Evolutionary conservation across 768 basidiomycete species (phyloP), one percentile per base, ranked within the genome.

Genomic region (Nevesoporus exiguus): DNA sequence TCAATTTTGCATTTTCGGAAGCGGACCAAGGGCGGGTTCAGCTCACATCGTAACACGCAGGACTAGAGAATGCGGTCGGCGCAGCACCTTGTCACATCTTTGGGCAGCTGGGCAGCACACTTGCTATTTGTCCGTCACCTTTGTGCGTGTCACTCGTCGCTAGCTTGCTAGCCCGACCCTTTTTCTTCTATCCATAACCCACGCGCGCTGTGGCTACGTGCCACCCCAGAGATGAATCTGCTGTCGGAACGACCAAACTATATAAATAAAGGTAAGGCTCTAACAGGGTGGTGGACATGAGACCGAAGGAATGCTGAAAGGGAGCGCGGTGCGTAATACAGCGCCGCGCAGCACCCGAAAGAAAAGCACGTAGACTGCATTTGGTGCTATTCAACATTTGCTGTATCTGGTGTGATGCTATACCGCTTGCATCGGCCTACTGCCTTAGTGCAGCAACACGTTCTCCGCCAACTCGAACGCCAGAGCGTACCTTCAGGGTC

Each of bases 31-130:
- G 22, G 37, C n/a, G 7, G 6, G 21, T 46, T 57, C 2, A 29
- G 31, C 7, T 33, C 10, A 10, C 30, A 10, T 5, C 64, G 62
- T 1, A 58, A 51, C 7, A 6, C 19, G 10, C 31, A 48, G 21
- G 15, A 39, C 6, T 41, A 62, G n/a, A n/a, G n/a, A n/a, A n/a
- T n/a, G n/a, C n/a, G n/a, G n/a, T n/a, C n/a, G n/a, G n/a, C n/a
- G n/a, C 54, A 54, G 41, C 51, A 51, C 11, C 42, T 65, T 14
- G 45, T 24, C 3, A 25, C 65, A 6, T 62, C 56, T 21, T 36
- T 54, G 0, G 73, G 80, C 0, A 75, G 82, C 15, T 78, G 77
- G 15, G 74, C 81, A 15, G 82, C 84, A 76, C 78, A 0, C 67
- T 63, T 6, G 69, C 76, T 7, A 11, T 52, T 7, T 57, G 17